Conservation (phyloP, 163 green algal genomes). For the Scenedesmus sp. region DNA sequence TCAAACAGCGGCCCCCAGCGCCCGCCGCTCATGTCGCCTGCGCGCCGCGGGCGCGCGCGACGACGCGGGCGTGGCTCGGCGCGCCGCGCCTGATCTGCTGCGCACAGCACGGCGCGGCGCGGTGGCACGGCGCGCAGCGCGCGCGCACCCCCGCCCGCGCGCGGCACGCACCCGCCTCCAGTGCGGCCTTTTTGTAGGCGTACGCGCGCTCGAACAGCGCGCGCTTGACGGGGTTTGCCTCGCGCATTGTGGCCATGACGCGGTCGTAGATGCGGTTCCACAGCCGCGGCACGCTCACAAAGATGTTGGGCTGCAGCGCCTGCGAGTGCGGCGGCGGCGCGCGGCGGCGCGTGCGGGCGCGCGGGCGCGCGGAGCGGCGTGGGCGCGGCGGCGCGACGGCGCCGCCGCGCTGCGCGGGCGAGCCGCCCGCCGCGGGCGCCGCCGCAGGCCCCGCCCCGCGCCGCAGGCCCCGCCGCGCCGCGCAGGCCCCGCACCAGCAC, state of each 20-base stretch:
- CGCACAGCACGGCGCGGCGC: conserved; percentile 37
- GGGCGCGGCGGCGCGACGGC: too few relatives aligned
- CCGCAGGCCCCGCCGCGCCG: too few relatives aligned
- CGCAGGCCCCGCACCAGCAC: conserved; percentile 66
- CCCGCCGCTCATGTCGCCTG: conserved; percentile 81
- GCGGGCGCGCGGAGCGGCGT: too few relatives aligned
- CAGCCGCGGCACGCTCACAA: conserved; percentile 82
- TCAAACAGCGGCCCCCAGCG: conserved; percentile 88
- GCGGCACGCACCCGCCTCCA: conserved; percentile 27
- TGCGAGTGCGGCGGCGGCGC: neutral
- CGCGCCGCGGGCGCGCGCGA: too few relatives aligned
- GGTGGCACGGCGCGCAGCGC: too few relatives aligned
- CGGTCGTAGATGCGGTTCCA: conserved; percentile 98
- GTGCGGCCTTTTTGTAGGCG: conserved; percentile 66
- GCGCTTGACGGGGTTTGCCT: conserved; percentile 66
- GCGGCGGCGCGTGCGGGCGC: too few relatives aligned
- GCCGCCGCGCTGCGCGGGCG: too few relatives aligned
- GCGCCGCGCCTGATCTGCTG: too few relatives aligned
- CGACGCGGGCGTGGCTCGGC: too few relatives aligned
- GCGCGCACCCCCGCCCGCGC: too few relatives aligned
- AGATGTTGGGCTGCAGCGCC: conserved; percentile 61
- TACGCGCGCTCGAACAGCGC: conserved; percentile 63
- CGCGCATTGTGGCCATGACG: conserved; percentile 68
- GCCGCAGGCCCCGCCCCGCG: too few relatives aligned
- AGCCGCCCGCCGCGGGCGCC: too few relatives aligned